These are phyloP conservation scores for Candida sp. DNA, from an alignment of 1,139 yeast genomes.

Conservation along the genomic window DNA sequence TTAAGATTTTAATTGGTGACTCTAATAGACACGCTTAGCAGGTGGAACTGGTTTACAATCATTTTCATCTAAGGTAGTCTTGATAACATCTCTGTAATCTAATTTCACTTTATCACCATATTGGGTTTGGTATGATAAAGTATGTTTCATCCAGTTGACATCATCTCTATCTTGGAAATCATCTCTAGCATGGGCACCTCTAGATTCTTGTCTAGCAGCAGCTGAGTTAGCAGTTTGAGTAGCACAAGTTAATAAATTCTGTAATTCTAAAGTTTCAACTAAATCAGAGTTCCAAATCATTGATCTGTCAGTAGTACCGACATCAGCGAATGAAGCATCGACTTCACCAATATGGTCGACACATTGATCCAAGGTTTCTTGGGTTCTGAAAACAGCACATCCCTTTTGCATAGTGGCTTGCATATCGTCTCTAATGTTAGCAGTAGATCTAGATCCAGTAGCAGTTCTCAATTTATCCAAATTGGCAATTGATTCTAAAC, in stretches of 20 bases:
- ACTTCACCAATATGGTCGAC: conserved; percentile 73
- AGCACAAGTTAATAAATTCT: conserved; percentile 96
- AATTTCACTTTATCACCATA: conserved; percentile 72
- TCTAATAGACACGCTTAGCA: conserved; percentile 85
- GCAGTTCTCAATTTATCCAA: conserved; percentile 89
- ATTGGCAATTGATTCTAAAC: conserved; percentile 86
- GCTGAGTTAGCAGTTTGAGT: conserved; percentile 95
- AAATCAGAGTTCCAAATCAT: conserved; percentile 99
- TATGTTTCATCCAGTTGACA: conserved; percentile 96
- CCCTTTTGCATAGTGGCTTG: conserved; percentile 97
- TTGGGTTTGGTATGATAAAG: conserved; percentile 83
- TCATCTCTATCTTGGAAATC: conserved; percentile 97
- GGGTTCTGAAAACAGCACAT: conserved; percentile 95
- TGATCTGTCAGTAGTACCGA: conserved; percentile 91
- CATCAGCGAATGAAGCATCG: conserved; percentile 63
- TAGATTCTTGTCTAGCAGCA: conserved; percentile 92
- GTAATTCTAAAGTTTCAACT: conserved; percentile 94
- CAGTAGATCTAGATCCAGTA: conserved; percentile 75
- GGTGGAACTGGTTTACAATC: conserved; percentile 98
- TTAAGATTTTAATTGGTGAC: neutral
- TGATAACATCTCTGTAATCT: conserved; percentile 84
- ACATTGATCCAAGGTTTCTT: conserved; percentile 90
- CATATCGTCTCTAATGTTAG: conserved; percentile 88
- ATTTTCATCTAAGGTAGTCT: conserved; percentile 79
- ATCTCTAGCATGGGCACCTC: conserved; percentile 99